Percentiles rank a stretch among this genome's conserved stretches.
Evolutionary conservation across 192 early-diverging fungal genomes (phyloP).

Genomic region (Coemansia biformis): DNA sequence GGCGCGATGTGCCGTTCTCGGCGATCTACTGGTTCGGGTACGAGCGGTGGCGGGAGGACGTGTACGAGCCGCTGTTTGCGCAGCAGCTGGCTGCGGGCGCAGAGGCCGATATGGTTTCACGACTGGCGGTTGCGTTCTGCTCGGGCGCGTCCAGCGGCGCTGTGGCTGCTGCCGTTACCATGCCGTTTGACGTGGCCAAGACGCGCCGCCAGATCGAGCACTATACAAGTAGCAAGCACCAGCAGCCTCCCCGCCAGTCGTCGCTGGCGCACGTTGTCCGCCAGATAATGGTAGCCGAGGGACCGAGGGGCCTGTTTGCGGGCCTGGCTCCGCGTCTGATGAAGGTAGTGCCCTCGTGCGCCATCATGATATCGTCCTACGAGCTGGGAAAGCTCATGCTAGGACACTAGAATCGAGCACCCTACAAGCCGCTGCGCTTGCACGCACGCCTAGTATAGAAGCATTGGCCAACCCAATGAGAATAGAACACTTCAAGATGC

Average conservation of each 20-base stretch:
- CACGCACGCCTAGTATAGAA: too few relatives aligned
- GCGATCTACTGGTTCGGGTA: slow-evolving; percentile 92
- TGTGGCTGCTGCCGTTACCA: slow-evolving; percentile 82
- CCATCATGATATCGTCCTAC: slow-evolving; percentile 93
- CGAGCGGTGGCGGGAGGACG: slow-evolving; percentile 65
- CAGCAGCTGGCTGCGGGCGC: not conserved
- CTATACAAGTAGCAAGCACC: slow-evolving; percentile 19
- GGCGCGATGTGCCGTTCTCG: slow-evolving; percentile 95
- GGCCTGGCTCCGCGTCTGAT: slow-evolving; percentile 72
- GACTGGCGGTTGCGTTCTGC: slow-evolving; percentile 69
- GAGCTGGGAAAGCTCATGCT: slow-evolving; percentile 60
- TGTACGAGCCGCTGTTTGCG: slow-evolving; percentile 28
- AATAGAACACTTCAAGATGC: too few relatives aligned
- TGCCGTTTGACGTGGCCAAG: slow-evolving; percentile 95
- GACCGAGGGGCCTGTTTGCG: slow-evolving; percentile 25
- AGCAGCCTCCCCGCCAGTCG: not conserved
- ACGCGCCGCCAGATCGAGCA: slow-evolving; percentile 75
- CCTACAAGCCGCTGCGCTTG: too few relatives aligned
- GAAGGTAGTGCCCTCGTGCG: slow-evolving; percentile 88
- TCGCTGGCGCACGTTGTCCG: slow-evolving; percentile 22
- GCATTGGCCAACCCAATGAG: too few relatives aligned
- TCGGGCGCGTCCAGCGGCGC: slow-evolving; percentile 83
- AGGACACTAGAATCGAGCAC: not conserved
- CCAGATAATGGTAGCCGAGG: slow-evolving; percentile 38
- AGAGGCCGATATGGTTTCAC: slow-evolving; percentile 14